Conservation (phyloP, 192 early-diverging fungal genomes). For the Funneliformis mosseae region DNA sequence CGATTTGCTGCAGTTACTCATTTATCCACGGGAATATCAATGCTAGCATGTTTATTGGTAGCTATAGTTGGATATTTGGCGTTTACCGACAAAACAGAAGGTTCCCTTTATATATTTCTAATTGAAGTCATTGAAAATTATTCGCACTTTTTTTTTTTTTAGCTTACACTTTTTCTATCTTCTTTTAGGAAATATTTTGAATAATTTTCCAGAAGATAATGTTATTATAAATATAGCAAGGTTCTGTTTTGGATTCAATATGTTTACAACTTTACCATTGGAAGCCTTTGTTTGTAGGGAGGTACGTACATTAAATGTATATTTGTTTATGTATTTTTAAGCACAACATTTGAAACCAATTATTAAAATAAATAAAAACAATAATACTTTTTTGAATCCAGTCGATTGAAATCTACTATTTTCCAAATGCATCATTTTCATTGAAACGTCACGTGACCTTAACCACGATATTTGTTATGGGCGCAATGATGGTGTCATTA, state of each 20-base stretch:
- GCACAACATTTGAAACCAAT: background rate
- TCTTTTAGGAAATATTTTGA: constrained; percentile 77
- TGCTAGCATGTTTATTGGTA: constrained; percentile 70
- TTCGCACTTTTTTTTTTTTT: background rate
- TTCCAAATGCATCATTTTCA: constrained; percentile 53
- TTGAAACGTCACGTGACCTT: constrained; percentile 64
- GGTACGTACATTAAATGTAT: constrained; percentile 40
- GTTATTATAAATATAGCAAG: constrained; percentile 84
- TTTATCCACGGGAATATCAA: constrained; percentile 72
- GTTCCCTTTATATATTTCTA: constrained; percentile 30
- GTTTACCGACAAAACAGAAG: constrained; percentile 83
- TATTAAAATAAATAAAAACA: background rate
- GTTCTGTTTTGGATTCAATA: constrained; percentile 87
- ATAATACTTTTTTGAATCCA: too few species aligned
- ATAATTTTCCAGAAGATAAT: constrained; percentile 83
- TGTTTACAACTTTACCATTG: constrained; percentile 92
- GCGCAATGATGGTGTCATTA: constrained; percentile 70
- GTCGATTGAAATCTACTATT: constrained; percentile 71
- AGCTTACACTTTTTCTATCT: constrained; percentile 12
- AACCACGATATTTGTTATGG: constrained; percentile 66
- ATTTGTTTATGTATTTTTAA: background rate
- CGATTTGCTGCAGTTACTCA: constrained; percentile 84
- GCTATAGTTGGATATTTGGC: constrained; percentile 75
- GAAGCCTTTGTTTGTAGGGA: constrained; percentile 90
- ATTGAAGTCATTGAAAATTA: background rate